phyloP scores from a whole-genome alignment of 768 basidiomycete genomes.

The Gloeopeniophorella convolvens region DNA sequence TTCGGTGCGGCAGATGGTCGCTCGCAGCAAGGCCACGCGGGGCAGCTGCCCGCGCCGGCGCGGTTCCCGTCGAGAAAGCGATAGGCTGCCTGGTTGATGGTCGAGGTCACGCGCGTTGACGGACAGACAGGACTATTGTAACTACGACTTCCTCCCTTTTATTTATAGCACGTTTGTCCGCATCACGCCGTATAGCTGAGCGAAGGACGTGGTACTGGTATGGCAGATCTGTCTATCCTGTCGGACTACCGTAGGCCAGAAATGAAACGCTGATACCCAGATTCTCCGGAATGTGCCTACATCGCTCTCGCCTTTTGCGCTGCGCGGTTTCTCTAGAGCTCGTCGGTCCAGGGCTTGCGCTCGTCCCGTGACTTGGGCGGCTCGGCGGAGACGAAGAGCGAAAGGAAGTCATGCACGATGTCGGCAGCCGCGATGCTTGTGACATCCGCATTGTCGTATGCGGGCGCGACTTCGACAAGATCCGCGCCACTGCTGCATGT shows the following conservation, averaged over 20 bases:
- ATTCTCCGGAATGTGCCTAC: background rate
- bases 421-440: conserved; percentile 66
- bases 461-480: conserved; percentile 67
- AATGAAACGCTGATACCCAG: background rate
- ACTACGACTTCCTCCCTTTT: no score
- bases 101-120: no score
- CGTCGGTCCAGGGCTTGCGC: conserved; percentile 23
- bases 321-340: conserved; percentile 23
- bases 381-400: conserved; percentile 44
- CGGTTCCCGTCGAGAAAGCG: no score
- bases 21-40: no score
- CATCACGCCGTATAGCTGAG: no score
- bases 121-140: no score
- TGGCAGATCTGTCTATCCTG: no score
- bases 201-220: no score
- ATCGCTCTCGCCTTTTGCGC: background rate
- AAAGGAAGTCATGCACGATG: conserved; percentile 62
- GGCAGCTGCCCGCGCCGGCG: no score
- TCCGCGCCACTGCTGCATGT: conserved; percentile 49
- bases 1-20: background rate
- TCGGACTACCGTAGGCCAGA: conserved; percentile 1
- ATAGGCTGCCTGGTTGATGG: no score
- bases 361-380: conserved; percentile 31
- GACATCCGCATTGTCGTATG: conserved; percentile 67
- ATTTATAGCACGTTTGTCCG: no score